Percentiles rank a stretch among this genome's conserved stretches.
Evolutionary conservation across 352 stramenopile species (phyloP).

Genomic region (Pythium myriotylum): DNA sequence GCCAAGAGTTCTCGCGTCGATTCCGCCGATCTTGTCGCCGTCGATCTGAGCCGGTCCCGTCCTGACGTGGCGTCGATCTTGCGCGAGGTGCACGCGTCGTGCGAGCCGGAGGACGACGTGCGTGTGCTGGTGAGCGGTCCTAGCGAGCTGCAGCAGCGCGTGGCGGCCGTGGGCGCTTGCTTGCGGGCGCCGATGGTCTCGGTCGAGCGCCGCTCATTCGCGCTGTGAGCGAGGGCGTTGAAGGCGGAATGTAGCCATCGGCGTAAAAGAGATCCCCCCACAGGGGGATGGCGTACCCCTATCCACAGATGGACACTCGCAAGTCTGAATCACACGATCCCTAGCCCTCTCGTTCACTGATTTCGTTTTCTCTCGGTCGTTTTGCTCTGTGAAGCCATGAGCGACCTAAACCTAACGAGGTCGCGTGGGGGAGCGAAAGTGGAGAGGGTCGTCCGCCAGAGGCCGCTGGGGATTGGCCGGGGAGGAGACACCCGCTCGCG

Average conservation of each 20-base stretch:
- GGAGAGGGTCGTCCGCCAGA: background rate
- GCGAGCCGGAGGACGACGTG: background rate
- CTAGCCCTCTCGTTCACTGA: no score
- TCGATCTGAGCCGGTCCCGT: slow-evolving; percentile 13
- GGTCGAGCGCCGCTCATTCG: slow-evolving; percentile 29
- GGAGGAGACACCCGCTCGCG: slow-evolving; percentile 20
- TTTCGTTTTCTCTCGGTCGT: background rate
- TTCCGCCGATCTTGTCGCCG: background rate
- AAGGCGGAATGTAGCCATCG: slow-evolving; percentile 12
- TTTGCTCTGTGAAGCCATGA: slow-evolving; percentile 14
- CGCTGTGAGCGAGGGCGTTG: slow-evolving; percentile 7
- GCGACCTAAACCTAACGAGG: no score
- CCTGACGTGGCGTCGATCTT: slow-evolving; percentile 16
- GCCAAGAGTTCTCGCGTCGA: background rate
- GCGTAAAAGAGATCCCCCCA: background rate
- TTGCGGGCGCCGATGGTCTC: slow-evolving; percentile 19
- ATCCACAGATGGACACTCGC: no score
- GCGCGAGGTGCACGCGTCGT: slow-evolving; percentile 12
- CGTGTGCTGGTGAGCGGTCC: slow-evolving; percentile 27
- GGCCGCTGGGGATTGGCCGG: slow-evolving; percentile 14
- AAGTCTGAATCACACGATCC: no score
- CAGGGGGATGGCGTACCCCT: no score
- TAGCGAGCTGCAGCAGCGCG: slow-evolving; percentile 18
- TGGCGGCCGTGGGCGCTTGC: slow-evolving; percentile 1
- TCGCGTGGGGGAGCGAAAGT: background rate